Evolutionary conservation across 805 yeast species (phyloP).

Genomic region (Wickerhamiella qilinensis): DNA sequence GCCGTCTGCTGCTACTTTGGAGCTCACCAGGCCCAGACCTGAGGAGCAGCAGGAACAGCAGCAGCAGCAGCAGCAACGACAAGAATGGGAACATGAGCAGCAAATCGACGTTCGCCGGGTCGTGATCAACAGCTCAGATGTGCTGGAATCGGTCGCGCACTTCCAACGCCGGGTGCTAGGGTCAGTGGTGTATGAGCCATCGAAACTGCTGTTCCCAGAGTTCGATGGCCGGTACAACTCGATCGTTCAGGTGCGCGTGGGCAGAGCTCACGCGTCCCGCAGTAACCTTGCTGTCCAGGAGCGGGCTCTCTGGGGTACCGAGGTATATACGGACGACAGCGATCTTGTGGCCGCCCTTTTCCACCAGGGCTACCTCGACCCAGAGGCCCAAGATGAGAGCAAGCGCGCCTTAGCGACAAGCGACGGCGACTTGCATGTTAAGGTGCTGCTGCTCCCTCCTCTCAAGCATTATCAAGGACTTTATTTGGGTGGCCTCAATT

Average conservation of each 20-base stretch:
- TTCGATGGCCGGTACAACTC: constrained; percentile 21
- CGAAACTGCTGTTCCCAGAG: constrained; percentile 14
- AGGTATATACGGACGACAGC: constrained; percentile 85
- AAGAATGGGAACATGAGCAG: background rate
- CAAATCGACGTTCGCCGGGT: too few species aligned
- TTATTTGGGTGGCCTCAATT: constrained; percentile 50
- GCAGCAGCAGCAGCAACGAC: too few species aligned
- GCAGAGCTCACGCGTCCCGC: constrained; percentile 27
- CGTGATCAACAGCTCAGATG: constrained; percentile 26
- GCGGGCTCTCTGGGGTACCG: constrained; percentile 78
- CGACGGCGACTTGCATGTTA: constrained; percentile 37
- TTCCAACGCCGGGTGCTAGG: constrained; percentile 37
- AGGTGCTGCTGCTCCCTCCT: constrained; percentile 50
- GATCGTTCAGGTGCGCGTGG: constrained; percentile 39
- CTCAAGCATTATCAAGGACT: constrained; percentile 49
- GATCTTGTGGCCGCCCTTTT: constrained; percentile 59
- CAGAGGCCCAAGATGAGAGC: constrained; percentile 17
- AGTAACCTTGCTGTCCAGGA: constrained; percentile 16
- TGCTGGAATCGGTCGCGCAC: constrained; percentile 24
- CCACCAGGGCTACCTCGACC: constrained; percentile 53
- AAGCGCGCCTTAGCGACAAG: constrained; percentile 20
- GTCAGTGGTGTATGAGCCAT: constrained; percentile 32
- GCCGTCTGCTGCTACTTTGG: too few species aligned
- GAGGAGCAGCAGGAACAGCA: too few species aligned
- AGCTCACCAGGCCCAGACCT: too few species aligned